These are phyloP conservation scores for Penicillium sp. DNA, from an alignment of 2,329 filamentous ascomycete species.

Conservation along the genomic window DNA sequence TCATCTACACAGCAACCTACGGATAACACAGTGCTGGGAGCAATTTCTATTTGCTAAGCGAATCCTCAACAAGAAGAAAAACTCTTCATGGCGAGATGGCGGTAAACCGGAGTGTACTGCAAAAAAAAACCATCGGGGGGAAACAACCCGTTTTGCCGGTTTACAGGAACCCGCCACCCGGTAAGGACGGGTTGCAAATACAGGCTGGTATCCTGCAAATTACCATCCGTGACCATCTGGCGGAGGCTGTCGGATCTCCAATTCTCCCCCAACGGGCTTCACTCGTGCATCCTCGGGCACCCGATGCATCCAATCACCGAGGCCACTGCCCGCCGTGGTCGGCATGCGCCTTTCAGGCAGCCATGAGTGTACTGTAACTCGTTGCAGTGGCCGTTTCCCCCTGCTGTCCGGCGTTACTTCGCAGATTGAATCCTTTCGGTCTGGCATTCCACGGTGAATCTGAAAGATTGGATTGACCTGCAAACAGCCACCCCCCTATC, in stretches of 20 bases:
- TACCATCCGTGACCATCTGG: no score
- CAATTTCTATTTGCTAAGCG: not conserved
- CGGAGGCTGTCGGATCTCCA: no score
- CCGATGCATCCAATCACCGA: slow-evolving; percentile 8
- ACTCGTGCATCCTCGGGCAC: slow-evolving; percentile 1
- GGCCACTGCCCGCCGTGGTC: not conserved
- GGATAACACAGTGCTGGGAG: not conserved
- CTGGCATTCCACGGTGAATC: no score
- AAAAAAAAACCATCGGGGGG: not conserved
- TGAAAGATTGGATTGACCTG: no score
- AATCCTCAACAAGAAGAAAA: not conserved
- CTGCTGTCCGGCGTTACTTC: not conserved
- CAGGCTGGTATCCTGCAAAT: no score
- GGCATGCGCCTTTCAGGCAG: slow-evolving; percentile 18
- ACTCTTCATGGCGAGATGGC: not conserved
- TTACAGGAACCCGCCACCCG: not conserved
- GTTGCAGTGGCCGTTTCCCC: not conserved
- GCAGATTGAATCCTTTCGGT: not conserved
- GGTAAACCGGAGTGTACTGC: slow-evolving; percentile 2
- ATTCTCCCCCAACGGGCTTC: not conserved
- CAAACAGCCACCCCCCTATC: no score
- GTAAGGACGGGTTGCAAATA: no score
- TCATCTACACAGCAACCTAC: not conserved
- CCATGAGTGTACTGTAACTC: slow-evolving; percentile 13
- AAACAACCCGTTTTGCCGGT: slow-evolving; percentile 1